These are phyloP conservation scores for Neoboletus magnificus DNA, from an alignment of 768 basidiomycete species.

Conservation along the genomic window DNA sequence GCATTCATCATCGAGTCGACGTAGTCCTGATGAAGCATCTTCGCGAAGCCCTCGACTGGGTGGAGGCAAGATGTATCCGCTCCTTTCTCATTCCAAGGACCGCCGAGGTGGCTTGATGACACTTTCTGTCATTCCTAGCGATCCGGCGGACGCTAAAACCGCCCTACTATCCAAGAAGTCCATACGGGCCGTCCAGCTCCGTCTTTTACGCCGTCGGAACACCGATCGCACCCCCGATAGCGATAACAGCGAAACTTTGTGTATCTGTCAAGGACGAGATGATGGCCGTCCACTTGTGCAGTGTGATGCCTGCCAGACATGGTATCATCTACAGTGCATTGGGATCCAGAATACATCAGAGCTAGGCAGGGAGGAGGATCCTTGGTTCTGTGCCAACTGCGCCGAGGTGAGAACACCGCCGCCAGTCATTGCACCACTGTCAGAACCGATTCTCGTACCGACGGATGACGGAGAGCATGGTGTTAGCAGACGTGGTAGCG, in stretches of 20 bases:
- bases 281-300: conserved; percentile 78
- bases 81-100: conserved; percentile 41
- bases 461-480: conserved; percentile 47
- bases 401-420: conserved; percentile 45
- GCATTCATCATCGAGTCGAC: conserved; percentile 8
- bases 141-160: conserved; percentile 73
- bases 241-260: conserved; percentile 52
- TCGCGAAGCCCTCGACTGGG: conserved; percentile 31
- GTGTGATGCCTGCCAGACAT: conserved; percentile 74
- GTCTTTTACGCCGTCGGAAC: conserved; percentile 41
- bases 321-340: conserved; percentile 82
- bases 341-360: conserved; percentile 63
- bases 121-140: conserved; percentile 47
- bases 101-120: conserved; percentile 9
- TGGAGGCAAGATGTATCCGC: conserved; percentile 60
- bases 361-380: conserved; percentile 72
- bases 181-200: conserved; percentile 57
- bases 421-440: conserved; percentile 27
- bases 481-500: background rate
- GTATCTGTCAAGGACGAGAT: conserved; percentile 64
- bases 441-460: conserved; percentile 68
- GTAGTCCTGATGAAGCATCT: conserved; percentile 14
- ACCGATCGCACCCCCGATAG: conserved; percentile 34
- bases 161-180: conserved; percentile 72
- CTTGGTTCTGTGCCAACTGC: conserved; percentile 68